Conservation (phyloP, 345 rosid species). For the Euphorbia tirucalli region DNA sequence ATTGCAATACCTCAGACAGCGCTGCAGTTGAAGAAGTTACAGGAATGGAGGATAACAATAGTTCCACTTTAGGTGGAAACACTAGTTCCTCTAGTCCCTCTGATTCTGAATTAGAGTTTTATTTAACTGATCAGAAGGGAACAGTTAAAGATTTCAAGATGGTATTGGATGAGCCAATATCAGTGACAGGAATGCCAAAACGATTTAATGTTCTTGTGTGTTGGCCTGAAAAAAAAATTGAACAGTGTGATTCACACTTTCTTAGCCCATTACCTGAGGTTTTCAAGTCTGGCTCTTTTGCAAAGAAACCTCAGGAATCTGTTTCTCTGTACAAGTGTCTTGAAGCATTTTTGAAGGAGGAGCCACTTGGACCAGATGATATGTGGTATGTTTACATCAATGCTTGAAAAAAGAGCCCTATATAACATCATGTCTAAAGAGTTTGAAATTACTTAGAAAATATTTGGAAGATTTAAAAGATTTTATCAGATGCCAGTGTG, state of each 20-base stretch:
- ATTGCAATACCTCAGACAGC: conserved; percentile 29
- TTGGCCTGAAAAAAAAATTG: conserved; percentile 69
- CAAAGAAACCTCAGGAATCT: conserved; percentile 82
- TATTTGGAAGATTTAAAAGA: background rate
- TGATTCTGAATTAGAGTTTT: conserved; percentile 58
- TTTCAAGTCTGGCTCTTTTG: conserved; percentile 53
- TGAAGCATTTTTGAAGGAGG: conserved; percentile 93
- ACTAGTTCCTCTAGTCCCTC: conserved; percentile 31
- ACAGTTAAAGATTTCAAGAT: conserved; percentile 46
- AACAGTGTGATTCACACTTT: conserved; percentile 50
- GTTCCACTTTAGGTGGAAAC: conserved; percentile 32
- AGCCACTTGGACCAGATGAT: conserved; percentile 99
- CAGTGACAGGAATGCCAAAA: conserved; percentile 34
- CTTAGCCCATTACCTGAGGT: conserved; percentile 72
- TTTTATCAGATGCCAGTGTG: background rate
- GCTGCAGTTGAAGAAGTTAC: conserved; percentile 40
- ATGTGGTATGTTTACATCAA: conserved; percentile 77
- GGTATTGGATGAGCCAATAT: conserved; percentile 50
- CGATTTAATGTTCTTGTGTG: conserved; percentile 63
- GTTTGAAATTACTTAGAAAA: background rate
- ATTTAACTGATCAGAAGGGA: conserved; percentile 70
- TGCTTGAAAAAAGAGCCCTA: background rate
- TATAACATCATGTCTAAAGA: background rate
- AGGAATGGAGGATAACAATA: conserved; percentile 29
- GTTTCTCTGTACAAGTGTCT: conserved; percentile 86